Evolutionary conservation across 495 filamentous ascomycete species (phyloP).

Genomic region (Penicillium dipodomyicola): DNA sequence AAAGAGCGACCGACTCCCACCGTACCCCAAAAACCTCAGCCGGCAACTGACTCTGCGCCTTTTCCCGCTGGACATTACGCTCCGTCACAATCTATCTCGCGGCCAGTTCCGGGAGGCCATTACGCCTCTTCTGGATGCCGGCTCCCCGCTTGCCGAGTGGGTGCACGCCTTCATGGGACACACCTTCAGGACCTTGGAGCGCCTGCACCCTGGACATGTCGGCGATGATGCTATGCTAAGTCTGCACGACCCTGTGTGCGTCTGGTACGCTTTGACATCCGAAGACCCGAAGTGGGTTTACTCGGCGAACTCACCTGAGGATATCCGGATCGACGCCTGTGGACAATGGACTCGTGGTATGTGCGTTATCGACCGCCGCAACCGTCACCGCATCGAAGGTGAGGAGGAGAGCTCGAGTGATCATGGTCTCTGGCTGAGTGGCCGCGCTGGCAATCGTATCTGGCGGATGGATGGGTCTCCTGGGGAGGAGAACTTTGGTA

Average conservation of each 20-base stretch:
- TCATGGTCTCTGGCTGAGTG: slow-evolving; percentile 70
- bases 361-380: slow-evolving; percentile 78
- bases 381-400: slow-evolving; percentile 55
- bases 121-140: slow-evolving; percentile 43
- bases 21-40: slow-evolving; percentile 67
- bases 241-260: slow-evolving; percentile 83
- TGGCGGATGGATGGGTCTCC: slow-evolving; percentile 58
- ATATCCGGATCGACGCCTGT: slow-evolving; percentile 80
- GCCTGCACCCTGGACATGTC: slow-evolving; percentile 52
- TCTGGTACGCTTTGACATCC: slow-evolving; percentile 78
- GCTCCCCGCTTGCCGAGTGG: slow-evolving; percentile 84
- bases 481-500: slow-evolving; percentile 42
- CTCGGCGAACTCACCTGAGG: slow-evolving; percentile 46
- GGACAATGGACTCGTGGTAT: slow-evolving; percentile 95
- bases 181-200: slow-evolving; percentile 72
- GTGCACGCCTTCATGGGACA: slow-evolving; percentile 69
- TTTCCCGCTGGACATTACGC: slow-evolving; percentile 89
- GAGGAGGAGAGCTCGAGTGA: slow-evolving; percentile 61
- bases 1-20: slow-evolving; percentile 41
- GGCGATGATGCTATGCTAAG: slow-evolving; percentile 59
- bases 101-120: slow-evolving; percentile 58
- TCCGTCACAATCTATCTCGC: slow-evolving; percentile 63
- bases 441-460: slow-evolving; percentile 70
- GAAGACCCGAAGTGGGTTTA: slow-evolving; percentile 46
- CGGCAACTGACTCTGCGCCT: slow-evolving; percentile 68